These are phyloP conservation scores for Aspergillus sp. DNA, from an alignment of 2,329 filamentous ascomycete species.

Conservation along the genomic window DNA sequence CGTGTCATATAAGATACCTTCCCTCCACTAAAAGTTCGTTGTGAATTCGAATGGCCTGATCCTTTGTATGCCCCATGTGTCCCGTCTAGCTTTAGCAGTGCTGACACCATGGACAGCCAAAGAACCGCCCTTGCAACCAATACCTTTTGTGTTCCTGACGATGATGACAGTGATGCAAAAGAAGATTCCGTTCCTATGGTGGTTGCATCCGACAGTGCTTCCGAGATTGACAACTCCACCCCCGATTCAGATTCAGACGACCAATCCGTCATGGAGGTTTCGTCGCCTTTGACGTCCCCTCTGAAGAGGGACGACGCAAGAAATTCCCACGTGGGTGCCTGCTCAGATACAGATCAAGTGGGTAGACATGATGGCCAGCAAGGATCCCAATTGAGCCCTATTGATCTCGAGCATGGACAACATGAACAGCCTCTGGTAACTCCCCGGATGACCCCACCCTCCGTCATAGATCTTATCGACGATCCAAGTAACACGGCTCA, in stretches of 20 bases:
- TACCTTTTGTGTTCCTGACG: constrained; percentile 45
- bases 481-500: not conserved
- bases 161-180: constrained; percentile 39
- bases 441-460: constrained; percentile 27
- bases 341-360: not conserved
- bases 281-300: constrained; percentile 29
- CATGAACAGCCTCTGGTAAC: constrained; percentile 24
- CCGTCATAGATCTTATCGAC: constrained; percentile 1
- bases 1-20: constrained; percentile 35
- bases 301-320: constrained; percentile 15
- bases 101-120: constrained; percentile 18
- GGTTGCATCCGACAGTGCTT: constrained; percentile 7
- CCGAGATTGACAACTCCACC: constrained; percentile 17
- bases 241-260: constrained; percentile 22
- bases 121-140: constrained; percentile 29
- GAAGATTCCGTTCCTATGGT: constrained; percentile 7
- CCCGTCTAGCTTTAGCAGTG: not conserved
- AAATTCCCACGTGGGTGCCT: not conserved
- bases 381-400: constrained; percentile 18
- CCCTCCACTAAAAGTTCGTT: constrained; percentile 36
- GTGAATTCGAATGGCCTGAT: constrained; percentile 33
- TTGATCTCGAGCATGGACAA: constrained; percentile 18
- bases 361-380: not conserved
- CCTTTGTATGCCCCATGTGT: constrained; percentile 17
- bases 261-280: constrained; percentile 23